Evolutionary conservation across 179 eudicot species (phyloP).

Genomic region (Heliamphora pulchella): DNA sequence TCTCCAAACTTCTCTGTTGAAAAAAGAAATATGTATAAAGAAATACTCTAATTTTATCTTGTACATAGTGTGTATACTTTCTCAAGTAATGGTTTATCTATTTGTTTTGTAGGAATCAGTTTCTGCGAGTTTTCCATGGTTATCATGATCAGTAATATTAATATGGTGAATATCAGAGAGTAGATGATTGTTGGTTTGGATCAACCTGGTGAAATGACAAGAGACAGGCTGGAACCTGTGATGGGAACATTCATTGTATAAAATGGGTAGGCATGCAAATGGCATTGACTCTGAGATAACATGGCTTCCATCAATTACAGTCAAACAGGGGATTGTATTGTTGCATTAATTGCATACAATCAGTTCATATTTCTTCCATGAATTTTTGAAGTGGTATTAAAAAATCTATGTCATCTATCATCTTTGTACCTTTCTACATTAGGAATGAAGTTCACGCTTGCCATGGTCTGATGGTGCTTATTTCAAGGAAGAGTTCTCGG

Average conservation of each 20-base stretch:
- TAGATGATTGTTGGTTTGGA: not conserved
- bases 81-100: not conserved
- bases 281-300: not conserved
- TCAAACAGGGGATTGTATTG: not conserved
- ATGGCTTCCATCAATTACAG: not conserved
- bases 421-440: not conserved
- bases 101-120: slow-evolving; percentile 8
- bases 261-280: not conserved
- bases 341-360: not conserved
- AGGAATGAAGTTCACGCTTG: not conserved
- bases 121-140: not conserved
- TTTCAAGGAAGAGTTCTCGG: not conserved
- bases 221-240: not conserved
- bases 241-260: not conserved
- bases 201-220: not conserved
- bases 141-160: not conserved
- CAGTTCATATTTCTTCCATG: not conserved
- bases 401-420: not conserved
- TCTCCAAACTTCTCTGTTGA: not conserved
- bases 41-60: not conserved
- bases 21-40: slow-evolving; percentile 1
- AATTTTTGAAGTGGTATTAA: not conserved
- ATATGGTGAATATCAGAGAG: not conserved
- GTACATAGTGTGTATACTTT: not conserved
- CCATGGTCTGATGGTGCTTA: not conserved